phyloP scores from a whole-genome alignment of 371 early-diverging fungal genomes.

The Vairimorpha apis region DNA sequence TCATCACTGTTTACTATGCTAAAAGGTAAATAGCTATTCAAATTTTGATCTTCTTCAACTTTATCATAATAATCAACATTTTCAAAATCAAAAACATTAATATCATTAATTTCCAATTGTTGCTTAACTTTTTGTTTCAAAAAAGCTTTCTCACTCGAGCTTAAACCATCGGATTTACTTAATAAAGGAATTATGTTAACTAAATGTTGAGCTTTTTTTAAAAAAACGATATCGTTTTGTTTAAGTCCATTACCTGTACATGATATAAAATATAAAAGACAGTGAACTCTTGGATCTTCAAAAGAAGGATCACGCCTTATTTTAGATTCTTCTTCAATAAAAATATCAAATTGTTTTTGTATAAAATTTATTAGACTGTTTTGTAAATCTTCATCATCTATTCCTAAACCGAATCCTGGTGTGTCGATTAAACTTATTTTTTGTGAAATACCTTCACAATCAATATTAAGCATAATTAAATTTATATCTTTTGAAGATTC shows the following conservation, averaged over 20 bases:
- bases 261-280: slow-evolving; percentile 58
- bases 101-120: slow-evolving; percentile 46
- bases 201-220: slow-evolving; percentile 44
- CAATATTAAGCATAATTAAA: slow-evolving; percentile 51
- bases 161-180: slow-evolving; percentile 61
- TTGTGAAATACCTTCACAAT: slow-evolving; percentile 50
- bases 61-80: slow-evolving; percentile 20
- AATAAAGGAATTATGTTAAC: slow-evolving; percentile 62
- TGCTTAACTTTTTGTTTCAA: slow-evolving; percentile 46
- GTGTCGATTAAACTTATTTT: slow-evolving; percentile 56
- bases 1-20: slow-evolving; percentile 19
- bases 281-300: slow-evolving; percentile 61
- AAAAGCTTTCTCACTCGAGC: slow-evolving; percentile 34
- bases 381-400: slow-evolving; percentile 43
- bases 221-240: slow-evolving; percentile 57
- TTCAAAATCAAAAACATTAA: slow-evolving; percentile 58
- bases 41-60: not conserved
- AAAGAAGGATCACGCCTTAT: slow-evolving; percentile 58
- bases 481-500: slow-evolving; percentile 34
- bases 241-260: slow-evolving; percentile 53
- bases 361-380: slow-evolving; percentile 54
- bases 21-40: slow-evolving; percentile 44
- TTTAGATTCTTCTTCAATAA: slow-evolving; percentile 61
- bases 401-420: slow-evolving; percentile 54
- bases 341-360: slow-evolving; percentile 53